A percentile compares a stretch with the other conserved stretches of the same genome.
Conservation (phyloP, 2,329 filamentous ascomycete genomes). For the Kalmusia sp. region DNA sequence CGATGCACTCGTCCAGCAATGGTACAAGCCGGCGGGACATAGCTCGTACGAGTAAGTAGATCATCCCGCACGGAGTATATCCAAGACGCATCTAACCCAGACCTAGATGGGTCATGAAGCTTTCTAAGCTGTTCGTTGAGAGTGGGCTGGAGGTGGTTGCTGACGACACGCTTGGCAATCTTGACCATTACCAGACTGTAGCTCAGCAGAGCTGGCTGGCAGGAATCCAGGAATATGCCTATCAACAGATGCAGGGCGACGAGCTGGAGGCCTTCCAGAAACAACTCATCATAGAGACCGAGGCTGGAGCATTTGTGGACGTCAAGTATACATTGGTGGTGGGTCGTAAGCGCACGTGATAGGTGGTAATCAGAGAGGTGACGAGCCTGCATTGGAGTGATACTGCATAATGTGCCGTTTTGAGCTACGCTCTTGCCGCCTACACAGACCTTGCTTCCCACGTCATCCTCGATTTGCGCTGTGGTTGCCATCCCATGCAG, state of each 20-base stretch:
- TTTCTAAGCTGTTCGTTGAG: constrained; percentile 3
- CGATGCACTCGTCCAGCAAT: constrained; percentile 10
- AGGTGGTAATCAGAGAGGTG: background rate
- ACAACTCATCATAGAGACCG: constrained; percentile 6
- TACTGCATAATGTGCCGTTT: background rate
- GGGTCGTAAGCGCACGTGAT: constrained; percentile 2
- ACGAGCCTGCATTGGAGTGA: background rate
- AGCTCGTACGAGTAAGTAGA: constrained; percentile 16
- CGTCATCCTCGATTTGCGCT: too few relatives aligned
- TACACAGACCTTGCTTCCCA: too few relatives aligned
- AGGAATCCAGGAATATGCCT: constrained; percentile 7
- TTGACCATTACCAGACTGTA: constrained; percentile 10
- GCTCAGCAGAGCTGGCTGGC: constrained; percentile 7
- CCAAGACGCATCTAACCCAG: background rate
- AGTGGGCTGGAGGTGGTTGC: constrained; percentile 7
- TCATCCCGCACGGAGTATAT: background rate
- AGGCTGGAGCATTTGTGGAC: constrained; percentile 10
- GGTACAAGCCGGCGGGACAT: constrained; percentile 13
- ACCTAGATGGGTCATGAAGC: constrained; percentile 13
- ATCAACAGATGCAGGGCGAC: background rate
- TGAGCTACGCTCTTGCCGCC: too few relatives aligned
- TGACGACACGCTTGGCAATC: constrained; percentile 11
- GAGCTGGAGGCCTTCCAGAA: constrained; percentile 3
- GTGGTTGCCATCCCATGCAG: too few relatives aligned
- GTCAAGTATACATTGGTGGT: constrained; percentile 8